These are phyloP conservation scores for Bolboschoenoplectus hybrid DNA, from an alignment of 202 grass and related monocot species.

Conservation along the genomic window DNA sequence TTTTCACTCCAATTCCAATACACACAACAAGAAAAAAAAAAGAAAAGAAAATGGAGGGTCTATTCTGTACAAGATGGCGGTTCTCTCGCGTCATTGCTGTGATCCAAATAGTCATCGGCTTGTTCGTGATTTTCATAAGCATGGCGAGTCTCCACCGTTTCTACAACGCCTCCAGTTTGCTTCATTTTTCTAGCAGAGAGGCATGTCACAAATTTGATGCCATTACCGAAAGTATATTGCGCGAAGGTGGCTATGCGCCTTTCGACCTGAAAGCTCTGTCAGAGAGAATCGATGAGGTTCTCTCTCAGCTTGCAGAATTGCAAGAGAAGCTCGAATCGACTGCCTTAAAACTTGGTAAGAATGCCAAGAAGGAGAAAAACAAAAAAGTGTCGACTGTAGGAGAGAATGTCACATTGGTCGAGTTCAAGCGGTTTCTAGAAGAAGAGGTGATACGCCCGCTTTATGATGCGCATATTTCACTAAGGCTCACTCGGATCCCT, in stretches of 20 bases:
- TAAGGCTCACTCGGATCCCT: conserved; percentile 73
- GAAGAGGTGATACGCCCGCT: conserved; percentile 90
- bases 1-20: not conserved
- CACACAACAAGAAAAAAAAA: conserved; percentile 11
- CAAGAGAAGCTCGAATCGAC: conserved; percentile 87
- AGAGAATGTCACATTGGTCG: conserved; percentile 63
- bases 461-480: conserved; percentile 67
- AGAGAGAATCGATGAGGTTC: conserved; percentile 80
- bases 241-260: conserved; percentile 47
- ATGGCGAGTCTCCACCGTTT: conserved; percentile 80
- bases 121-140: conserved; percentile 74
- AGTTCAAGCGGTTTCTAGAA: conserved; percentile 75
- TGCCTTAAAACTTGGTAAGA: conserved; percentile 55
- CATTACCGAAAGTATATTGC: conserved; percentile 26
- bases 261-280: conserved; percentile 76
- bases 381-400: conserved; percentile 16
- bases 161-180: conserved; percentile 47
- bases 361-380: conserved; percentile 46
- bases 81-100: conserved; percentile 58
- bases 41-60: conserved; percentile 50
- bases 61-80: conserved; percentile 47
- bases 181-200: conserved; percentile 49
- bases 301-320: conserved; percentile 66
- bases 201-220: conserved; percentile 40
- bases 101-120: conserved; percentile 66